Conservation (phyloP, 305 asterid genomes). For the Solanum chacoense region DNA sequence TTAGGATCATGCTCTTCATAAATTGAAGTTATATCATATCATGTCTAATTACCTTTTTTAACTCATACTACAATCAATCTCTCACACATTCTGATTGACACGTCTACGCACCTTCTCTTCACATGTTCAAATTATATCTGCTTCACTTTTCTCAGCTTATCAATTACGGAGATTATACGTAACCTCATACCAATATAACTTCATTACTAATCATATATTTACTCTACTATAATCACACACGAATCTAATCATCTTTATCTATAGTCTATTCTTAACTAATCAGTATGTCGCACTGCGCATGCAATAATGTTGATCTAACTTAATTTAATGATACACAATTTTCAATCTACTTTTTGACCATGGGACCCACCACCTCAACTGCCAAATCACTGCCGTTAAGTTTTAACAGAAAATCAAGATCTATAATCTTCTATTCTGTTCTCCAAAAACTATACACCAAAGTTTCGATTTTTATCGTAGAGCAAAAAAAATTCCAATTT, state of each 20-base stretch:
- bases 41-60: neutral
- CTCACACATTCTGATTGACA: neutral
- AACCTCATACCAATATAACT: neutral
- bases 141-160: rapidly evolving
- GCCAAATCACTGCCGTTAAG: neutral
- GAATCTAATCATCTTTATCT: no score
- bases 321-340: neutral
- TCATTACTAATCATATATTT: neutral
- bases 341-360: neutral
- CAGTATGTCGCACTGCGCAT: neutral
- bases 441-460: neutral
- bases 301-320: neutral
- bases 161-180: rapidly evolving
- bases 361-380: neutral
- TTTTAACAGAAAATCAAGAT: neutral
- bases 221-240: neutral
- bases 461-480: neutral
- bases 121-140: rapidly evolving
- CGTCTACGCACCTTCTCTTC: rapidly evolving
- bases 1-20: neutral
- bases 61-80: neutral
- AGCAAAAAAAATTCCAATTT: neutral
- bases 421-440: neutral
- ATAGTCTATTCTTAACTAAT: neutral
- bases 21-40: neutral